These are phyloP conservation scores for Arxiozyma bovina DNA, from an alignment of 1,139 yeast genomes.

Conservation along the genomic window DNA sequence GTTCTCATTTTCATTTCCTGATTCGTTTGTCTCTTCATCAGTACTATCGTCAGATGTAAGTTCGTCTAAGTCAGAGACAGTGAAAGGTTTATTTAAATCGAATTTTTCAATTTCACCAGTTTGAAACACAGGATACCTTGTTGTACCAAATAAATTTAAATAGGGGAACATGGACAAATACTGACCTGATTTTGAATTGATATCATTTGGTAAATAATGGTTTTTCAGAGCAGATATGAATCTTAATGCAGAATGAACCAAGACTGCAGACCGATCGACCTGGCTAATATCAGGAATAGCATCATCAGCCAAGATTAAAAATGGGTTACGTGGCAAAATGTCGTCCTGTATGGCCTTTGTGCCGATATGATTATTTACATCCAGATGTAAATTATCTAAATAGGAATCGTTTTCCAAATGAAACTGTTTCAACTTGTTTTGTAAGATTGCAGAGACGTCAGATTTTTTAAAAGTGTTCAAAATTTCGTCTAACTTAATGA, in stretches of 20 bases:
- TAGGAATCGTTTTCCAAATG: constrained; percentile 44
- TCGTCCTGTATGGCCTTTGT: constrained; percentile 64
- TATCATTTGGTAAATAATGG: constrained; percentile 48
- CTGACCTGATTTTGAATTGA: constrained; percentile 39
- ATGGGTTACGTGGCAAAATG: constrained; percentile 68
- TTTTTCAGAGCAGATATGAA: constrained; percentile 52
- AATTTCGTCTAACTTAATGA: constrained; percentile 10
- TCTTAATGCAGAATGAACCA: constrained; percentile 56
- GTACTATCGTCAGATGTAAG: constrained; percentile 11
- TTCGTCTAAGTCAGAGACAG: constrained; percentile 24
- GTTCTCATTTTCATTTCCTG: constrained; percentile 8
- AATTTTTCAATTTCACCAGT: constrained; percentile 27
- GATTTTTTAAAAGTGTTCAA: constrained; percentile 40
- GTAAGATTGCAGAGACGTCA: constrained; percentile 40
- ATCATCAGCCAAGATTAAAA: constrained; percentile 62
- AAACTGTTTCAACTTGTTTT: constrained; percentile 43
- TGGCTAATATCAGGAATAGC: constrained; percentile 59
- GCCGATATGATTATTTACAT: constrained; percentile 43
- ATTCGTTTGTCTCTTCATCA: background rate
- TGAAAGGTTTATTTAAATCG: constrained; percentile 25
- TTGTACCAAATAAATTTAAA: constrained; percentile 56
- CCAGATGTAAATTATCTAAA: constrained; percentile 42
- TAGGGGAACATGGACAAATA: constrained; percentile 64
- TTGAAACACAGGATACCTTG: constrained; percentile 46
- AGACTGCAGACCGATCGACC: constrained; percentile 55